phyloP scores from a whole-genome alignment of 2,329 filamentous ascomycete genomes.

The Fusarium nanum region DNA sequence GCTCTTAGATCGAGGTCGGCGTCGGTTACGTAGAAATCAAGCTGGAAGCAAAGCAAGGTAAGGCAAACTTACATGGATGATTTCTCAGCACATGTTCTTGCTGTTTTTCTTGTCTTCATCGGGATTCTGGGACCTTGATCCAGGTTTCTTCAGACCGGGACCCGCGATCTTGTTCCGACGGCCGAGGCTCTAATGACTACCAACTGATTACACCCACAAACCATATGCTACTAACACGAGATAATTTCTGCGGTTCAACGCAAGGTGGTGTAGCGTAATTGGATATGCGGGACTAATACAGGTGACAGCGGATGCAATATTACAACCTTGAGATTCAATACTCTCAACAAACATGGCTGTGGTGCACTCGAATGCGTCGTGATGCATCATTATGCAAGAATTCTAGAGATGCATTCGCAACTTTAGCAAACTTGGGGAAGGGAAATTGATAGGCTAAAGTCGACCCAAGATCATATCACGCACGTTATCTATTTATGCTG shows the following conservation, averaged over 20 bases:
- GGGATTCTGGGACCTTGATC: background rate
- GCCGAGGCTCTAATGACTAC: constrained; percentile 24
- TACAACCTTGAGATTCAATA: constrained; percentile 6
- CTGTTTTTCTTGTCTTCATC: constrained; percentile 2
- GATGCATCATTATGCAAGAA: background rate
- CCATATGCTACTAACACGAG: constrained; percentile 16
- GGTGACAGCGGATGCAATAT: constrained; percentile 35
- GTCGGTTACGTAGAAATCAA: constrained; percentile 26
- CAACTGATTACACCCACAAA: constrained; percentile 16
- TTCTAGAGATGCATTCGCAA: background rate
- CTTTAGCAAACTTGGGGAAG: background rate
- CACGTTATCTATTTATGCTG: background rate
- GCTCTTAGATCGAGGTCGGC: constrained; percentile 22
- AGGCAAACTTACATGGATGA: background rate
- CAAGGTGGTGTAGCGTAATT: constrained; percentile 41
- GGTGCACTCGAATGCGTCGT: background rate
- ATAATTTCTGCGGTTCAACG: constrained; percentile 37
- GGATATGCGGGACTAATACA: constrained; percentile 36
- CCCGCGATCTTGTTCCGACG: constrained; percentile 23
- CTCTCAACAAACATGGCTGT: background rate
- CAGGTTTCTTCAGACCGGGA: constrained; percentile 10
- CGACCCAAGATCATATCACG: background rate
- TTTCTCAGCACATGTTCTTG: background rate
- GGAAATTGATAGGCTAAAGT: background rate
- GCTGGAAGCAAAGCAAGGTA: constrained; percentile 20